Conservation (phyloP, 805 yeast species). For the Saccharomycopsis babjevae region DNA sequence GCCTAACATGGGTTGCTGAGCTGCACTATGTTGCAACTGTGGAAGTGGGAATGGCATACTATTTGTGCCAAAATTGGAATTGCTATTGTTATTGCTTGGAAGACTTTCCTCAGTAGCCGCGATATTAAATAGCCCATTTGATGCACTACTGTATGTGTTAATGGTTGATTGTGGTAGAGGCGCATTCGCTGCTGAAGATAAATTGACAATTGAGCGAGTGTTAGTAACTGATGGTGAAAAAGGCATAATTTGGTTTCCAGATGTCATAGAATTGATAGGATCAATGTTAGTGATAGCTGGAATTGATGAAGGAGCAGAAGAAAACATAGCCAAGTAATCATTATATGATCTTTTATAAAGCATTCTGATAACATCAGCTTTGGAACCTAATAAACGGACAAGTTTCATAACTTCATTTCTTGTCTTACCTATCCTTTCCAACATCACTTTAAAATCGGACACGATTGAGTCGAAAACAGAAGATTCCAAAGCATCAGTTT, state of each 20-base stretch:
- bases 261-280: background rate
- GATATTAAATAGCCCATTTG: background rate
- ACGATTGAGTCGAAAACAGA: slow-evolving; percentile 76
- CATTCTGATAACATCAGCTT: slow-evolving; percentile 94
- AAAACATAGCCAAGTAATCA: slow-evolving; percentile 10
- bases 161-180: background rate
- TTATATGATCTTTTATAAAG: slow-evolving; percentile 93
- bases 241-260: background rate
- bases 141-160: background rate
- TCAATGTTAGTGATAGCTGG: background rate
- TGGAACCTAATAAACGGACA: slow-evolving; percentile 81
- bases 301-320: background rate
- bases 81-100: background rate
- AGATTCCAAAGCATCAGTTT: slow-evolving; percentile 61
- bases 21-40: background rate
- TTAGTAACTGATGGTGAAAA: background rate
- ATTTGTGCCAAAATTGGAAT: background rate
- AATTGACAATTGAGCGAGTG: background rate
- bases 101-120: background rate
- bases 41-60: background rate
- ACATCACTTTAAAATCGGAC: slow-evolving; percentile 64
- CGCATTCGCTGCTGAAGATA: background rate
- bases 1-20: background rate
- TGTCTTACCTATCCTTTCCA: slow-evolving; percentile 77
- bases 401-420: slow-evolving; percentile 87